Conservation (phyloP, 2,329 filamentous ascomycete species). For the Cladophialophora exuberans region DNA sequence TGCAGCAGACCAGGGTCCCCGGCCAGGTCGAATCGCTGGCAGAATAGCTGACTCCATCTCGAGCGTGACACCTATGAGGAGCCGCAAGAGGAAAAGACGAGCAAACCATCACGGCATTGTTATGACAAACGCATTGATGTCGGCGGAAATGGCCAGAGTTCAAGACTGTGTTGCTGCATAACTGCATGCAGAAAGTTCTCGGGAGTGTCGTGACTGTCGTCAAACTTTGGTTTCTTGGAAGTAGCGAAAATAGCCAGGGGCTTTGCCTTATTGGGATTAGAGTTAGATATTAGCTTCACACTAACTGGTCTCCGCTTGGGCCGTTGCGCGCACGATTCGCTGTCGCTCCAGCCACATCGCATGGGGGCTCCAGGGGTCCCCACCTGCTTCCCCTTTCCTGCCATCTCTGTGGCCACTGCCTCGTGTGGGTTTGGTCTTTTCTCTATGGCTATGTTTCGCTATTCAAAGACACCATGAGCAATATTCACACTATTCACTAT, state of each 20-base stretch:
- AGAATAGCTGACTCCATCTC: not conserved
- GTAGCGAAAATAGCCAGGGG: conserved; percentile 2
- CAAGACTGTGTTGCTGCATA: too few relatives aligned
- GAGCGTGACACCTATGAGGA: not conserved
- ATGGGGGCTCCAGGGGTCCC: not conserved
- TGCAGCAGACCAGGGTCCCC: not conserved
- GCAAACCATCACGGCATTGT: not conserved
- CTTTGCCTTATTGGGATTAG: not conserved
- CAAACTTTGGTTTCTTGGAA: conserved; percentile 6
- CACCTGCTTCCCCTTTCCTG: not conserved
- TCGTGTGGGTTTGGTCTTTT: not conserved
- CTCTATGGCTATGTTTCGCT: not conserved
- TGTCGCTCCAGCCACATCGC: not conserved
- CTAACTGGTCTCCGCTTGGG: not conserved
- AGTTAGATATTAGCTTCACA: not conserved
- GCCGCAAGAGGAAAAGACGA: not conserved
- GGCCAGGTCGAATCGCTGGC: not conserved
- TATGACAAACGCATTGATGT: conserved; percentile 1
- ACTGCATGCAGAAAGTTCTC: not conserved
- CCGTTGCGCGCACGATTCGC: not conserved
- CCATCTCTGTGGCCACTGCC: not conserved
- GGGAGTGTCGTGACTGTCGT: not conserved
- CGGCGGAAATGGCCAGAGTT: not conserved
- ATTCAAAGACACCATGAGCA: too few relatives aligned
- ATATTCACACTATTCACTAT: not conserved